phyloP scores from a whole-genome alignment of 768 basidiomycete genomes.

The Phanerochaete carnosa region DNA sequence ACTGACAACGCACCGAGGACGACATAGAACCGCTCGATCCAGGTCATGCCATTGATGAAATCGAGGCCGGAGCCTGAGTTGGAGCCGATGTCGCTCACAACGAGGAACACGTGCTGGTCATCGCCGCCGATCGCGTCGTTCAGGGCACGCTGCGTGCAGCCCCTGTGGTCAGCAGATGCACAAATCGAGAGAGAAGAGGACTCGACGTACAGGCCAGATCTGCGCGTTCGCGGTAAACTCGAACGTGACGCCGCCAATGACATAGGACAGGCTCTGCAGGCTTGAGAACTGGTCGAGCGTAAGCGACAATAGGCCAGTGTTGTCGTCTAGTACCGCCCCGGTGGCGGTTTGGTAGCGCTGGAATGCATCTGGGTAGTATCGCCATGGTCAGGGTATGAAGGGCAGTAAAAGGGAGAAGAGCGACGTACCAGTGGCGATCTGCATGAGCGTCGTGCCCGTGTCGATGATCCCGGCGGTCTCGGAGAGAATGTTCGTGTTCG shows the following conservation, averaged over 20 bases:
- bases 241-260: slow-evolving; percentile 24
- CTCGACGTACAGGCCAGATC: slow-evolving; percentile 28
- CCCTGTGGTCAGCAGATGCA: no score
- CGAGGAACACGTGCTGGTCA: slow-evolving; percentile 6
- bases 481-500: slow-evolving; percentile 21
- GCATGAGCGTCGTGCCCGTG: slow-evolving; percentile 33
- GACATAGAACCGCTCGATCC: slow-evolving; percentile 13
- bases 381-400: not conserved
- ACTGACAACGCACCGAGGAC: slow-evolving; percentile 1
- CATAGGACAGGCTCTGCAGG: slow-evolving; percentile 31
- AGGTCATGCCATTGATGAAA: slow-evolving; percentile 16
- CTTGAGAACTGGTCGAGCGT: slow-evolving; percentile 22
- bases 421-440: slow-evolving; percentile 26
- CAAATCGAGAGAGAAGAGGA: no score
- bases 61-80: slow-evolving; percentile 10
- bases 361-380: slow-evolving; percentile 26
- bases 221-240: slow-evolving; percentile 30
- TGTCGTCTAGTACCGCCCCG: slow-evolving; percentile 28
- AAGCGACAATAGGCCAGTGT: slow-evolving; percentile 30
- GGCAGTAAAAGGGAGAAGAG: not conserved
- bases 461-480: slow-evolving; percentile 32
- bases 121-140: slow-evolving; percentile 12
- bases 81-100: slow-evolving; percentile 9
- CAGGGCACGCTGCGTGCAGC: slow-evolving; percentile 1
- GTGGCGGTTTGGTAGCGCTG: slow-evolving; percentile 28